Base-by-base conservation (phyloP, 768 basidiomycete genomes). In the Phlebiopsis gigantea region DNA sequence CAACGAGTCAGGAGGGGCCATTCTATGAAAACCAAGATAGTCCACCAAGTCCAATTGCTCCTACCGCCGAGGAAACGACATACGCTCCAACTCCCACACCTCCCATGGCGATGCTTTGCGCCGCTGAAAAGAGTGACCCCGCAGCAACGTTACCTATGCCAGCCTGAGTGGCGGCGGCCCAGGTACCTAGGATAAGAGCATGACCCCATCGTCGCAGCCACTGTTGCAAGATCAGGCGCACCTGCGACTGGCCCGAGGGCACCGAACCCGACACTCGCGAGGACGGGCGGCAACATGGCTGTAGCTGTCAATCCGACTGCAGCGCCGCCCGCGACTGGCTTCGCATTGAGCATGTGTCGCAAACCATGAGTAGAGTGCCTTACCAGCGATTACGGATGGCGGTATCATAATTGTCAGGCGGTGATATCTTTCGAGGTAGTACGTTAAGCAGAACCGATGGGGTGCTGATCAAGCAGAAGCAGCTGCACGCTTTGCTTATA, bases 51-150 rank as follows among this genome's bases (percentile, higher is more conserved):
- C n/a, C 3, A 15, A n/a, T 12, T 28, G 10, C 47, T 5, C 47
- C 47, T 14, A 48, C 8, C 5, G 47, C 17, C 1, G 3, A 10
- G 17, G 47, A 12, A 4, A 6, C 28, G 8, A 29, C 26, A 25
- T 28, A 48, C 4, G 34, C 51, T 2, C 34, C 31, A 15, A 41
- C 34, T 1, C 31, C 34, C 2, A 26, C 41, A 39, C 57, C 60
- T 19, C 57, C 57, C 60, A 58, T 61, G 4, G 60, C 53, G 3
- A 52, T 44, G 19, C 51, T 47, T 31, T 61, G 60, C 1, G 19
- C 39, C 0, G 45, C 17, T 6, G 60, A 57, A 31, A 61, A 61
- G 5, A 51, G 12, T 6, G 52, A 55, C 12, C 60, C 57, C 17
- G 48, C 57, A 15, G 44, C 46, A 14, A 61, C 57, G 44, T 45